A percentile compares a stretch with the other conserved stretches of the same genome.
Evolutionary conservation across 2,329 filamentous ascomycete species (phyloP).

Genomic region (Penicillium sp.): DNA sequence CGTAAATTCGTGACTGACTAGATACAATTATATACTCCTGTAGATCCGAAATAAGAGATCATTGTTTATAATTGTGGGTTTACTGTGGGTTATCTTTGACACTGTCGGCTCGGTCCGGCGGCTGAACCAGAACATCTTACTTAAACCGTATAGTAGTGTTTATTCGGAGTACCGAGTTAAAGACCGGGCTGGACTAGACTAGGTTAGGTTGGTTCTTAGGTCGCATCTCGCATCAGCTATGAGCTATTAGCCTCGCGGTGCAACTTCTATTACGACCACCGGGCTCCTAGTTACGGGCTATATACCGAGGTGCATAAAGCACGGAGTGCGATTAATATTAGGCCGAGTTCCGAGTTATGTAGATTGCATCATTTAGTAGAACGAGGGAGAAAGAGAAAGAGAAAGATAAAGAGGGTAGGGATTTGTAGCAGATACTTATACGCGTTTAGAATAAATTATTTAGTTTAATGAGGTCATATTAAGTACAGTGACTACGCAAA

Average conservation of each 20-base stretch:
- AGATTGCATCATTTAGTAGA: slow-evolving; percentile 19
- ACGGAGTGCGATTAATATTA: slow-evolving; percentile 9
- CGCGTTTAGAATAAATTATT: not conserved
- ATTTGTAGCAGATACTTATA: not conserved
- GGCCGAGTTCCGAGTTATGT: slow-evolving; percentile 16
- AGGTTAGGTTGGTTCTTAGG: not conserved
- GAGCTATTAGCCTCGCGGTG: slow-evolving; percentile 15
- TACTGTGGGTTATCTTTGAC: not conserved
- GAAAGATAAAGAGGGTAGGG: not conserved
- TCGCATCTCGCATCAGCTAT: not conserved
- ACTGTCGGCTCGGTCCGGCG: not conserved
- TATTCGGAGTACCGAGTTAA: not conserved
- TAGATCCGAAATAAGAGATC: too few species aligned
- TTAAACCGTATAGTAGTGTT: not conserved
- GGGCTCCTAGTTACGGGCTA: slow-evolving; percentile 22
- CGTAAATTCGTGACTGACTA: not conserved
- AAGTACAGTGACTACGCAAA: too few species aligned
- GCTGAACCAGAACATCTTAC: not conserved
- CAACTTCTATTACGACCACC: slow-evolving; percentile 18
- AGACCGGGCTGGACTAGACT: not conserved
- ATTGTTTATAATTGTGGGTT: not conserved
- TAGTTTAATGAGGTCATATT: not conserved
- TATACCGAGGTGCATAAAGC: slow-evolving; percentile 16
- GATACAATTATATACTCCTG: too few species aligned
- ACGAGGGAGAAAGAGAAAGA: not conserved